Evolutionary conservation across 163 green algal genomes (phyloP).

Genomic region (Coccomyxa subellipsoidea): DNA sequence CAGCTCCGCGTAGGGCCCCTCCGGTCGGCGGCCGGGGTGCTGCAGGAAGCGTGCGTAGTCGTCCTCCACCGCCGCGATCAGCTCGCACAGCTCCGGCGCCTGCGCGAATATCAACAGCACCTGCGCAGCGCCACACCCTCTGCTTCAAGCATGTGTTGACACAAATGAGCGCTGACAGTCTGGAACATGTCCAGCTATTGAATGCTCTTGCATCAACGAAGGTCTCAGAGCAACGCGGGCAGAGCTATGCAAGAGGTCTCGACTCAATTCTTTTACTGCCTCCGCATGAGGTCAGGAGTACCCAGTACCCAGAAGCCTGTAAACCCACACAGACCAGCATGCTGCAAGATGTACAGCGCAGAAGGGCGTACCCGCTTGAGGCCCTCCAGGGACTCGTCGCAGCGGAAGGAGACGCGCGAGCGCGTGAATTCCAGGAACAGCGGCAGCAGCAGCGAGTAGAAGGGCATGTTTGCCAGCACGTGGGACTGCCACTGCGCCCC

Average conservation of each 20-base stretch:
- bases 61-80: constrained; percentile 56
- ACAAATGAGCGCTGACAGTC: too few species aligned
- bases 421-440: constrained; percentile 61
- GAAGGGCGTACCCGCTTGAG: background rate
- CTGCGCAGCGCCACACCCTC: background rate
- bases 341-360: too few species aligned
- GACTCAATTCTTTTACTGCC: too few species aligned
- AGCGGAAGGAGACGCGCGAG: constrained; percentile 27
- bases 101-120: constrained; percentile 58
- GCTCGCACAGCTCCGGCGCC: constrained; percentile 46
- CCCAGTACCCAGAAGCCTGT: too few species aligned
- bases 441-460: constrained; percentile 77
- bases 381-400: constrained; percentile 14
- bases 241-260: too few species aligned
- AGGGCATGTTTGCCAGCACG: constrained; percentile 77
- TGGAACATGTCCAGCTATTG: too few species aligned
- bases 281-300: too few species aligned
- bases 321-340: too few species aligned
- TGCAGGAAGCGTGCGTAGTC: constrained; percentile 28
- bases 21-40: constrained; percentile 29
- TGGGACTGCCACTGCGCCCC: constrained; percentile 64
- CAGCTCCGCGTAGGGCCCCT: constrained; percentile 58
- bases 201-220: too few species aligned
- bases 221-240: too few species aligned
- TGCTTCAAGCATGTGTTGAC: too few species aligned